Evolutionary conservation across 2,329 filamentous ascomycete genomes (phyloP).

Genomic region (Colletotrichum costaricense): DNA sequence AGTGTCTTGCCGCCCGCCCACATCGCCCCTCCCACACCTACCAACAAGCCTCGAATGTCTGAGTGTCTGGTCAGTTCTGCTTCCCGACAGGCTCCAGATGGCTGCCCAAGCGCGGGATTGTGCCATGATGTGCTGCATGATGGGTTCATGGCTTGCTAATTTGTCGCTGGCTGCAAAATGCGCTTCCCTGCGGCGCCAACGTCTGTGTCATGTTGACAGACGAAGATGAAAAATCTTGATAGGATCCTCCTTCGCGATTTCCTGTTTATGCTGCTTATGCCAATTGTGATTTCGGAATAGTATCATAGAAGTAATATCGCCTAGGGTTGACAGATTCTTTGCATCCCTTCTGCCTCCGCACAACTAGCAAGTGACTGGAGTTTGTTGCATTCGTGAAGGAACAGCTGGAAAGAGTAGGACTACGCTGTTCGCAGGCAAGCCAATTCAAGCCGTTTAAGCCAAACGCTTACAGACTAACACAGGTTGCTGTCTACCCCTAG

Average conservation of each 20-base stretch:
- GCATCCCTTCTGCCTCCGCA: background rate
- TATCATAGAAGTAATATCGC: background rate
- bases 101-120: conserved; percentile 18
- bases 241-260: background rate
- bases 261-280: background rate
- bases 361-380: background rate
- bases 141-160: conserved; percentile 10
- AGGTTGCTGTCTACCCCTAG: background rate
- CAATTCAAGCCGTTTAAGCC: background rate
- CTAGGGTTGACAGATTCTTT: background rate
- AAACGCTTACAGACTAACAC: background rate
- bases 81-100: conserved; percentile 20
- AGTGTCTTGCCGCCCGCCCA: conserved; percentile 28
- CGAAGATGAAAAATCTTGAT: background rate
- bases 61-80: conserved; percentile 16
- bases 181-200: conserved; percentile 10
- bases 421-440: background rate
- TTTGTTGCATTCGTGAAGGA: background rate
- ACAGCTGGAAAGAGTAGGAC: background rate
- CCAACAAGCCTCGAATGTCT: conserved; percentile 5
- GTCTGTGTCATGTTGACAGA: conserved; percentile 29
- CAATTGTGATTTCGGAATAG: conserved; percentile 2
- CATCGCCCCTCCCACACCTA: conserved; percentile 18
- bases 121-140: conserved; percentile 7
- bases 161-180: conserved; percentile 7